A percentile compares a stretch with the other conserved stretches of the same genome.
Evolutionary conservation across 495 filamentous ascomycete species (phyloP).

Genomic region (Penicillium mononematosum): DNA sequence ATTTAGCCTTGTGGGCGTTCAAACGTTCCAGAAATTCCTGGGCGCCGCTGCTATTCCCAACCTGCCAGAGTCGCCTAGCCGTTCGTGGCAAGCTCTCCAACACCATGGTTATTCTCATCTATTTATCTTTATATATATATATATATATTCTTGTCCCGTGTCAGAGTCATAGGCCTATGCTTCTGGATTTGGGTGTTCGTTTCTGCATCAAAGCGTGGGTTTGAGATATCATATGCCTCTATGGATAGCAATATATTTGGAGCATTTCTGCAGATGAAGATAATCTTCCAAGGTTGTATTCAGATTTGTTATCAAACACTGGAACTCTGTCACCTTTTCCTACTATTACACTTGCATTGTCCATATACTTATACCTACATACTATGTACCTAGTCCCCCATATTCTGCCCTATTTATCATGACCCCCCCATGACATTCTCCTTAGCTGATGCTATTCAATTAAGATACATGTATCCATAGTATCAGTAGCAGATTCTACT

Average conservation of each 20-base stretch:
- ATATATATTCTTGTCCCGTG: not conserved
- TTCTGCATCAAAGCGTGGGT: conserved; percentile 22
- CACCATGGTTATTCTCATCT: not conserved
- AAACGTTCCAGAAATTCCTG: not conserved
- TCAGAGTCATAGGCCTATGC: not conserved
- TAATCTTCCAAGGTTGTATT: too few species aligned
- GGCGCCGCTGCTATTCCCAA: not conserved
- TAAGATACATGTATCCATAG: not conserved
- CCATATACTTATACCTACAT: not conserved
- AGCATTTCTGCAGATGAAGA: not conserved
- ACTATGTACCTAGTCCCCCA: too few species aligned
- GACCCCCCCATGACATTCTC: not conserved
- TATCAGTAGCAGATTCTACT: not conserved
- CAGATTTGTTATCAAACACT: not conserved
- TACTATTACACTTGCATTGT: not conserved
- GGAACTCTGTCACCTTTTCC: not conserved
- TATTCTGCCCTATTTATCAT: not conserved
- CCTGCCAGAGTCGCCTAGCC: not conserved
- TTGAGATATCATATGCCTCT: conserved; percentile 4
- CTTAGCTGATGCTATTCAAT: not conserved
- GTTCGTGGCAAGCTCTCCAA: not conserved
- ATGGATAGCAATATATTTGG: not conserved
- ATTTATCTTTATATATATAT: too few species aligned
- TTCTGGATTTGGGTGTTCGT: conserved; percentile 9
- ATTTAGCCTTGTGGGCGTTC: not conserved